Conservation (phyloP, 345 rosid genomes). For the Tarenaya hassleriana region DNA sequence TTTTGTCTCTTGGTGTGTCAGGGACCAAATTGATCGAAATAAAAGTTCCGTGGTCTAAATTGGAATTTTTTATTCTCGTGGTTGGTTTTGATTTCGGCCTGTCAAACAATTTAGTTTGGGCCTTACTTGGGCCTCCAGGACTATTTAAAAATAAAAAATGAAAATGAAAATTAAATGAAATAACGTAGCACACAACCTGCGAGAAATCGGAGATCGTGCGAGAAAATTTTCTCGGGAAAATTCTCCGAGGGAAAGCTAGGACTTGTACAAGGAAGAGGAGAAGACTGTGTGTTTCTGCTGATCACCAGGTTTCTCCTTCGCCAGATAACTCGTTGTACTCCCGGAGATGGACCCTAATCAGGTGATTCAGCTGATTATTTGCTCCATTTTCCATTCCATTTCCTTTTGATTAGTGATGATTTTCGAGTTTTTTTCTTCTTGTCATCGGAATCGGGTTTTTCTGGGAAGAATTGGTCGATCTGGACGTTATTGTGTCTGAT, state of each 20-base stretch:
- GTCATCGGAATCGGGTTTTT: constrained; percentile 1
- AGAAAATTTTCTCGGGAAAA: constrained; percentile 23
- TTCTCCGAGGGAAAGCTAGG: neutral
- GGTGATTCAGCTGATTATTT: constrained; percentile 22
- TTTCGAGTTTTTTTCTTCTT: constrained; percentile 21
- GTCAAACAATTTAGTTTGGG: neutral
- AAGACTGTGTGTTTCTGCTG: constrained; percentile 14
- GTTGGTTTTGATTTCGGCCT: constrained; percentile 14
- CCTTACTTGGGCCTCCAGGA: constrained; percentile 7
- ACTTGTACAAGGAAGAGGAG: constrained; percentile 11
- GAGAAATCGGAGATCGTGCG: constrained; percentile 29
- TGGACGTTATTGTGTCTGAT: constrained; percentile 16
- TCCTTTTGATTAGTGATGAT: constrained; percentile 5
- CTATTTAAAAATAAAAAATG: neutral
- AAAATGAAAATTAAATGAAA: constrained; percentile 19
- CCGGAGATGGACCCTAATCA: constrained; percentile 31
- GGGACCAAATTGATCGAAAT: constrained; percentile 10
- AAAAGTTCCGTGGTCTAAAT: neutral
- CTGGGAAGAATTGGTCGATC: constrained; percentile 15
- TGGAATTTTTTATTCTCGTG: neutral
- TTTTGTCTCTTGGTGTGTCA: constrained; percentile 16
- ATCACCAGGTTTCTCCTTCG: constrained; percentile 9
- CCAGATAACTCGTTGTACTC: constrained; percentile 14
- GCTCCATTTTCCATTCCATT: constrained; percentile 4
- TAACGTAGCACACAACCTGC: constrained; percentile 19